These are phyloP conservation scores for Ophiostoma perfectum DNA, from an alignment of 2,329 filamentous ascomycete genomes.

Conservation along the genomic window DNA sequence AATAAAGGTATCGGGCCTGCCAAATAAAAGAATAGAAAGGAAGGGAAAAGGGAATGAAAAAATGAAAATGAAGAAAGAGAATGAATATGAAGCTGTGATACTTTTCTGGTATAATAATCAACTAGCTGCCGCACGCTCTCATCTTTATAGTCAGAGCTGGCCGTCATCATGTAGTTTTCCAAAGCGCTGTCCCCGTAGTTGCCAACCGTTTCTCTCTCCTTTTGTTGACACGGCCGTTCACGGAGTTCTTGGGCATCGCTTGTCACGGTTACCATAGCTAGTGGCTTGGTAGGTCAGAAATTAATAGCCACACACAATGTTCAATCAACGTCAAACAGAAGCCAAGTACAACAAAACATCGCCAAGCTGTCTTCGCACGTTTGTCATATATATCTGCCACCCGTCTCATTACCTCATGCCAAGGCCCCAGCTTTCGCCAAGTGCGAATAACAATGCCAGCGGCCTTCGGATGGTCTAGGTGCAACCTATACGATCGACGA, in stretches of 20 bases:
- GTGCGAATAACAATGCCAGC: not conserved
- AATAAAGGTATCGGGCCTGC: too few species aligned
- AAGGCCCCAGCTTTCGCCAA: not conserved
- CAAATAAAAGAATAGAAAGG: too few species aligned
- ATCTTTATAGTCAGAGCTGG: not conserved
- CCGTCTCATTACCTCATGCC: not conserved
- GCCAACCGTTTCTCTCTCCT: too few species aligned
- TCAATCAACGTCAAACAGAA: not conserved
- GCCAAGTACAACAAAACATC: conserved; percentile 4
- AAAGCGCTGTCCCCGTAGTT: too few species aligned
- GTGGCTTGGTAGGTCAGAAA: not conserved
- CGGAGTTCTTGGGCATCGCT: not conserved
- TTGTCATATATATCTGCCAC: not conserved
- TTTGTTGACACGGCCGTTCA: not conserved
- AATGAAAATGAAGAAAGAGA: not conserved
- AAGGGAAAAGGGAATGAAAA: not conserved
- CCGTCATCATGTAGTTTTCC: too few species aligned
- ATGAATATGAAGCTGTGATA: not conserved
- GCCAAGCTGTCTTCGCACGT: not conserved
- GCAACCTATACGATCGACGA: not conserved
- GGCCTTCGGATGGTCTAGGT: not conserved
- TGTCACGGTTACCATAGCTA: not conserved
- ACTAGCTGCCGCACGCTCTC: not conserved
- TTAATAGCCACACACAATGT: not conserved
- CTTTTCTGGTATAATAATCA: not conserved